Base-by-base conservation (phyloP, 495 filamentous ascomycete genomes). In the Penicillium pulvis region DNA sequence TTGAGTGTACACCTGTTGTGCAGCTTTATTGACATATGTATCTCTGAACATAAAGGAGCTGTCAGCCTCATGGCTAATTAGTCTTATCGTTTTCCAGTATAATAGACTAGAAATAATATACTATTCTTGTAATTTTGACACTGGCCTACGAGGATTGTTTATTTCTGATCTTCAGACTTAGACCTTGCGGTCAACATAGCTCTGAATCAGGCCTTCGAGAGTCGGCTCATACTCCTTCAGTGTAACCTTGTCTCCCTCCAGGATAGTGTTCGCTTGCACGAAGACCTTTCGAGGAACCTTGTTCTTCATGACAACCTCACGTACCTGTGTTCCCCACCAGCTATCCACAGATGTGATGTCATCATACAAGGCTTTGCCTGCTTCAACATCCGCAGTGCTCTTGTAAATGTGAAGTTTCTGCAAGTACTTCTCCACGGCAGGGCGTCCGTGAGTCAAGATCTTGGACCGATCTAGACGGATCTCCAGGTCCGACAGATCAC, bases 221-320 rank as follows among this genome's bases (percentile, higher is more conserved):
- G 85, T 90, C 1, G 92, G 82, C 63, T 96, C 93, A 77, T 98
- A 98, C 74, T 98, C 91, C 75, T 85, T 91, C 71, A 97, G 70
- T 20, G 75, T 82, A 17, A 97, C 91, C 71, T 85, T 81, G 36
- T 89, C 91, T 12, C 87, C 88, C 51, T 87, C 81, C 17, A 85
- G 78, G 48, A 91, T 70, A 8, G 94, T 97, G 75, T 96, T 98
- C 35, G 90, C 91, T 76, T 97, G 92, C 17, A 98, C 93, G 75
- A 96, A 98, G 42, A 97, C 88, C 80, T 97, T 98, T 55, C 94
- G 81, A 36, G 94, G 93, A 62, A 91, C 87, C 80, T 95, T 96
- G 75, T 90, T 90, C 70, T 81, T 80, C 62, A 97, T 72, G 19
- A 97, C 94, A 51, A 90, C 83, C 31, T 89, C 81, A 51, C 94